A percentile compares a stretch with the other conserved stretches of the same genome.
phyloP scores from a whole-genome alignment of 2,329 filamentous ascomycete genomes.

The Pyricularia sp. region DNA sequence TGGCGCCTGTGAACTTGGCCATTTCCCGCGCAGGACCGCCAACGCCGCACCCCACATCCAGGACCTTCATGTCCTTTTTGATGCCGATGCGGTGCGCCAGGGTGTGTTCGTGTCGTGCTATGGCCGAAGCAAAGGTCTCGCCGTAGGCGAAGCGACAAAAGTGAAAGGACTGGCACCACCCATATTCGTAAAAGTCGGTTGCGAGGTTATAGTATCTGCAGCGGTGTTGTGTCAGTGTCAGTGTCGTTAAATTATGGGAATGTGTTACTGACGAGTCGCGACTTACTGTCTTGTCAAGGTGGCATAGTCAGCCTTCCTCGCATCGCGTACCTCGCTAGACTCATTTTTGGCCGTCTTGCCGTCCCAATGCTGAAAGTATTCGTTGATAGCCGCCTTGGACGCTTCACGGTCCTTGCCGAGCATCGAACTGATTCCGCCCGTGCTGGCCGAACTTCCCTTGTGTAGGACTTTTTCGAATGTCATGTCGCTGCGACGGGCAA shows the following conservation, averaged over 20 bases:
- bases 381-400: slow-evolving; percentile 70
- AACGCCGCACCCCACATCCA: slow-evolving; percentile 94
- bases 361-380: slow-evolving; percentile 97
- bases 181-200: slow-evolving; percentile 94
- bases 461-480: not conserved
- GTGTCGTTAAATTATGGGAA: too few species aligned
- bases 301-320: slow-evolving; percentile 2
- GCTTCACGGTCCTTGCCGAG: slow-evolving; percentile 28
- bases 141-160: slow-evolving; percentile 86
- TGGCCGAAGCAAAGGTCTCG: slow-evolving; percentile 80
- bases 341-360: slow-evolving; percentile 48
- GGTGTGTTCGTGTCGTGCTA: slow-evolving; percentile 95
- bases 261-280: too few species aligned
- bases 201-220: slow-evolving; percentile 85
- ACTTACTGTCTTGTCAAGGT: slow-evolving; percentile 1
- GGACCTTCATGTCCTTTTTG: slow-evolving; percentile 72
- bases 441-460: not conserved
- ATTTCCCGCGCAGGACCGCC: slow-evolving; percentile 92
- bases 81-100: slow-evolving; percentile 82
- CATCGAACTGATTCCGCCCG: not conserved
- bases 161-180: slow-evolving; percentile 93
- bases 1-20: slow-evolving; percentile 82
- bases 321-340: slow-evolving; percentile 1
- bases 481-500: not conserved
- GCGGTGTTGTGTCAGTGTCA: not conserved